Evolutionary conservation across 208 protist genomes (phyloP), one percentile per base, ranked within the genome.

Genomic region (Herpetomonas tarakana): DNA sequence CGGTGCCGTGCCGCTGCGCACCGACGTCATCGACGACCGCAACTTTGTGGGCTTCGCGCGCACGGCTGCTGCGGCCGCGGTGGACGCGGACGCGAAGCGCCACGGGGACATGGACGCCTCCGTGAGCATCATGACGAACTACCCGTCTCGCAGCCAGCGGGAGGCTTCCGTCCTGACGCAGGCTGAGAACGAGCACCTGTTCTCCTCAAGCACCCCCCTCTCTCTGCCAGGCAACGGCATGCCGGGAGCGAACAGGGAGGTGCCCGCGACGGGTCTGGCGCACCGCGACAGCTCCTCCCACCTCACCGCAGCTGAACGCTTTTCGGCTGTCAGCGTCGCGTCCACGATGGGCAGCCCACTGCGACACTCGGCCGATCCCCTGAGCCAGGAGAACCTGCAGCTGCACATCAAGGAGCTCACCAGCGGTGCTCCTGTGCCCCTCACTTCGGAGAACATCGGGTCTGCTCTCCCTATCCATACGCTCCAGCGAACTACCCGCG

Each of bases 321-420:
- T 76, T 6, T 76, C 76, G 35, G 47, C 29, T 4, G 65, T 56
- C n/a, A 83, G 76, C 41, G 58, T 79, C 1, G 76, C 78, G 11
- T 50, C 63, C 38, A 62, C 64, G 21, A 47, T 53, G 0, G 70
- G 74, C n/a, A 78, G 70, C 52, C 49, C 71, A 0, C 61, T 50
- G 0, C 50, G 28, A 18, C 26, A 19, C 7, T 26, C 69, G 60
- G 56, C 62, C 24, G 79, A 86, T 28, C 61, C 76, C 3, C 76
- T 86, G 19, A 86, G 62, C 54, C 41, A 46, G 49, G 72, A 74
- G 21, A 86, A 83, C 51, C 58, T 86, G 0, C 39, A 77, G 61
- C 68, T 68, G 63, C 76, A 83, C 62, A 31, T 83, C n/a, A 57
- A 68, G 16, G 62, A 86, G 14, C 67, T 86, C 16, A 41, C 51